Evolutionary conservation across 768 basidiomycete species (phyloP), one percentile per base, ranked within the genome.

Genomic region (Tulasnella sp.): DNA sequence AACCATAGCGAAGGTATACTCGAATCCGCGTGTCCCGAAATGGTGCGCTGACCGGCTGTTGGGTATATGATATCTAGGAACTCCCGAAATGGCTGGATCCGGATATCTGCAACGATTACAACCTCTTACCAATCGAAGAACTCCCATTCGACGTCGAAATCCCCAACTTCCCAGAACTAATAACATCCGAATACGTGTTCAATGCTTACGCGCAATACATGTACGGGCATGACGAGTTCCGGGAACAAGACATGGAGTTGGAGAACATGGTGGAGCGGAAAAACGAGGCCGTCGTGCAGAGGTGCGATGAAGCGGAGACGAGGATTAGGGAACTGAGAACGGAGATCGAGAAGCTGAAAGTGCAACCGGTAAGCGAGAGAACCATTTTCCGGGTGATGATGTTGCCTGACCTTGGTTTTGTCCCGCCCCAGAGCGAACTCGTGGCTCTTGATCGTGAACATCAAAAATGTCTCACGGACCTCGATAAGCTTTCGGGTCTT

Each of bases 181-280:
- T 95, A 26, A 91, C 91, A n/a, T 92, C 93, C 78, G 88, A 91
- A 75, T 93, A 92, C 84, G 90, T 88, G 70, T 86, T 89, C 20
- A 87, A 89, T 73, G 87, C 93, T 0, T 95, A 95, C 81, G 85
- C 87, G 81, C 87, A 5, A 94, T 93, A 86, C 84, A 90, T 75
- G 87, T 89, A 5, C 86, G 78, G 75, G 44, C 29, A 87, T 13
- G 93, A 94, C 80, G 86, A 89, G 39, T 92, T 92, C 79, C 85
- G 88, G 0, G 91, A 92, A 80, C 90, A 90, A 74, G 91, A 93
- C 74, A 88, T 89, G 80, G 86, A 86, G 48, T 81, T 95, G 23
- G 91, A 93, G 46, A 85, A 88, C 39, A 87, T 57, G 18, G 55
- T 79, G 13, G 73, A 79, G 75, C 67, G 29, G 37, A 78, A 73